Conservation (phyloP, 345 rosid genomes). For the Brassica napus region Da-Ae NC_063448.1:1440501-1441000, state of each 20-base stretch:
- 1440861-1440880: not conserved
- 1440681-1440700: slow-evolving; percentile 39
- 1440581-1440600: too few relatives aligned
- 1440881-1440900: not conserved
- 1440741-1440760: slow-evolving; percentile 23
- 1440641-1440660: slow-evolving; percentile 34
- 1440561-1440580: too few relatives aligned
- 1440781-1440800: not conserved
- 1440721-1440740: slow-evolving; percentile 42
- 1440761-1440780: not conserved
- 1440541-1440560: too few relatives aligned
- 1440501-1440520: too few relatives aligned
- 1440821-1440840: not conserved
- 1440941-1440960: not conserved
- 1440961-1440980: not conserved
- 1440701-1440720: slow-evolving; percentile 47
- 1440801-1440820: not conserved
- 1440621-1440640: not conserved
- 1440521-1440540: too few relatives aligned
- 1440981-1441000: not conserved
- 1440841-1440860: too few relatives aligned
- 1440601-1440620: too few relatives aligned
- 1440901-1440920: slow-evolving; percentile 5
- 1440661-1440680: slow-evolving; percentile 38
- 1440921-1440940: not conserved